These are phyloP conservation scores for Hyaloperonospora arabidopsidis DNA, from an alignment of 352 stramenopile species.

Conservation along the genomic window DNA sequence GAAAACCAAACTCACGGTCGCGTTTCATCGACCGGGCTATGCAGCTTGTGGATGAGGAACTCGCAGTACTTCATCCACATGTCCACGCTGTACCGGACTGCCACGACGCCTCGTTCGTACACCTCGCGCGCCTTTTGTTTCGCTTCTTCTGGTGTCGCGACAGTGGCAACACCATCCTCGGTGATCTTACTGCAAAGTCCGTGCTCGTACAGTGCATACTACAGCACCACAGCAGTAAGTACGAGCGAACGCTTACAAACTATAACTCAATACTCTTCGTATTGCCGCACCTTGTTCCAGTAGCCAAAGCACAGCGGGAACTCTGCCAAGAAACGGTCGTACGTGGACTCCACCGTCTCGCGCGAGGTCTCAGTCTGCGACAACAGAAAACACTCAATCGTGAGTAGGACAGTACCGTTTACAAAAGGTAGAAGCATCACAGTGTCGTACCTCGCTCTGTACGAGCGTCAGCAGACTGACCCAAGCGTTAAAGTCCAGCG, in stretches of 20 bases:
- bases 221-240: slow-evolving; percentile 1
- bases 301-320: slow-evolving; percentile 83
- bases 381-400: neutral
- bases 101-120: slow-evolving; percentile 62
- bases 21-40: slow-evolving; percentile 52
- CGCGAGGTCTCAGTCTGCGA: slow-evolving; percentile 28
- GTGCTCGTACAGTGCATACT: slow-evolving; percentile 73
- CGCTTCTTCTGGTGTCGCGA: slow-evolving; percentile 39
- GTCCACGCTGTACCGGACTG: slow-evolving; percentile 60
- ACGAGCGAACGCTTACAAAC: neutral
- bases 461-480: slow-evolving; percentile 62
- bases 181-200: slow-evolving; percentile 29
- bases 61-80: slow-evolving; percentile 85
- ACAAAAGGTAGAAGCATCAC: neutral
- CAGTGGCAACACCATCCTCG: slow-evolving; percentile 31
- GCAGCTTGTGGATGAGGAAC: slow-evolving; percentile 58
- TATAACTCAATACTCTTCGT: neutral
- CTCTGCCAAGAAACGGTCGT: slow-evolving; percentile 59
- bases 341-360: slow-evolving; percentile 60
- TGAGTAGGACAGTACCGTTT: slow-evolving; percentile 3
- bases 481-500: slow-evolving; percentile 78
- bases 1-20: slow-evolving; percentile 31
- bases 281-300: slow-evolving; percentile 66
- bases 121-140: slow-evolving; percentile 41
- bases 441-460: slow-evolving; percentile 43